Conservation (phyloP, 2,329 filamentous ascomycete genomes). For the Cytospora chrysosperma region DNA sequence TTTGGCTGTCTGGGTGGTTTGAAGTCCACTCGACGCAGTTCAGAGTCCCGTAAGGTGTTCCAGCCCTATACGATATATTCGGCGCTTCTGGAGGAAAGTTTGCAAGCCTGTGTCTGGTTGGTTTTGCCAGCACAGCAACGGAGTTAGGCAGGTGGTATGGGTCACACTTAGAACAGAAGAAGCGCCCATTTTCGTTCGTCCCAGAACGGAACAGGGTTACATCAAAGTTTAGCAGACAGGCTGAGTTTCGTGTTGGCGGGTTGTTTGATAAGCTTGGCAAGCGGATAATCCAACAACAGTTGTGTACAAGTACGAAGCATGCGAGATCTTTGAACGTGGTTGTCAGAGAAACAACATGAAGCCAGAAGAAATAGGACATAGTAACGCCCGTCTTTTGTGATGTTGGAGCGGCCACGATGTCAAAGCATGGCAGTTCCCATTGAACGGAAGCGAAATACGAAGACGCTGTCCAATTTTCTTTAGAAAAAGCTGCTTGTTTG, state of each 20-base stretch:
- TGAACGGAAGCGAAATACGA: neutral
- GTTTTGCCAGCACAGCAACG: slow-evolving; percentile 9
- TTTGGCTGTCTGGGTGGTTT: neutral
- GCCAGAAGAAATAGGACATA: neutral
- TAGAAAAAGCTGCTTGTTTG: neutral
- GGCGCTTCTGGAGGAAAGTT: neutral
- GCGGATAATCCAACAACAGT: neutral
- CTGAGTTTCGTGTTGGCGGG: neutral
- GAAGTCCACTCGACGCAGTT: neutral
- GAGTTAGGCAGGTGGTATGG: slow-evolving; percentile 10
- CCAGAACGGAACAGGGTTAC: neutral
- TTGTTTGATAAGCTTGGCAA: neutral
- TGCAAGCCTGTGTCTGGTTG: neutral
- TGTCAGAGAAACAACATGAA: neutral
- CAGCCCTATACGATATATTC: neutral
- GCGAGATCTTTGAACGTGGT: neutral
- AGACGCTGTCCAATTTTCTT: neutral
- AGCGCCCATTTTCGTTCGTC: neutral
- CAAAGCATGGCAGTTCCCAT: neutral
- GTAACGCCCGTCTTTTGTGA: neutral
- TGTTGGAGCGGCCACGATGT: neutral
- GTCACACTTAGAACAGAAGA: neutral
- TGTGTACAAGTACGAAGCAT: neutral
- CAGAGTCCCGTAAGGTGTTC: neutral
- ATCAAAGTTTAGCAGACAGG: neutral